Evolutionary conservation across 164 flowering plant species (phyloP), one percentile per base, ranked within the genome.

Genomic region (Cinnamomum chago): DNA sequence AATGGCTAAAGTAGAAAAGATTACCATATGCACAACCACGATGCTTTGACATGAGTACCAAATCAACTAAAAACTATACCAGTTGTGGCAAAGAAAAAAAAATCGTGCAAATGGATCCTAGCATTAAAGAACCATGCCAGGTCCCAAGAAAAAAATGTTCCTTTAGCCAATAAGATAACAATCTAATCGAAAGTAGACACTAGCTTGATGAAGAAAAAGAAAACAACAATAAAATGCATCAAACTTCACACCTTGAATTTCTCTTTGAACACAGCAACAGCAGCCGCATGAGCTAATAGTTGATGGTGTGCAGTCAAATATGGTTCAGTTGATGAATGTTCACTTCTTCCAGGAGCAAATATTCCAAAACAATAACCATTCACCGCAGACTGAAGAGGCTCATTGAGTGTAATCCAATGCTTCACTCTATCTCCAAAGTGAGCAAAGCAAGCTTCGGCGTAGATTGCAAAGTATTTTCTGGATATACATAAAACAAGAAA

Each of bases 341-440:
- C 90, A 75, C 74, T 15, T 84, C 93, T 89, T 78, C 98, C 98
- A 58, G 98, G 98, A 75, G 98, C 98, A 84, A 89, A 86, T 70
- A 84, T 76, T 52, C 97, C 98, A 78, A 22, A 30, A 79, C 81
- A 79, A 78, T 91, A 82, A 58, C 98, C 98, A 81, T 91, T 90
- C 24, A 94, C 85, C 0, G 97, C 81, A 65, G 97, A 90, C 77
- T 94, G 97, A 77, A 92, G 92, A 62, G 97, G 97, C 81, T 92
- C 98, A 76, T 94, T 94, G 13, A 91, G 17, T 70, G 97, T 94
- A 35, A 88, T 82, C 98, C 98, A 94, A 72, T 86, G 82, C 84
- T 94, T 92, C 55, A 94, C 97, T 83, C 97, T 90, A 76, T 94
- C 97, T 35, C 97, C 98, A 86, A 91, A 94, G 70, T 78, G 84